Evolutionary conservation across 768 basidiomycete species (phyloP), one percentile per base, ranked within the genome.

Genomic region (Collybia sp.): DNA sequence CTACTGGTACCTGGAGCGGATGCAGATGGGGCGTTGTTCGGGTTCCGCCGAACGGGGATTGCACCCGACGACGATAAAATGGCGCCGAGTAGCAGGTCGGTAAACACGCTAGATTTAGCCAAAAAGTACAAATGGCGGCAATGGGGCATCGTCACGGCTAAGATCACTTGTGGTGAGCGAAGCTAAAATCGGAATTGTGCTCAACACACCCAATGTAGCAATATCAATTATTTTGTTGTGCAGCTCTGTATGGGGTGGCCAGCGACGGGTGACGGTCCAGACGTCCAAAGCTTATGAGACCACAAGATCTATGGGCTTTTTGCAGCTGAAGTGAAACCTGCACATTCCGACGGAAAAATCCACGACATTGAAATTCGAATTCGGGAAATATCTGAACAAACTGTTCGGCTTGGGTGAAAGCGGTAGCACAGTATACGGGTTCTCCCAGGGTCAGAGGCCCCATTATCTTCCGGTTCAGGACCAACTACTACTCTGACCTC

Each of bases 101-200:
- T 66, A 64, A 88, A 89, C 55, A 88, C 66, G 0, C 69, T 75
- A 19, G 82, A 77, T 57, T 87, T 89, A n/a, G 83, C 82, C 83
- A 86, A 79, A 59, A 73, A 79, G 44, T 77, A 80, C 30, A 88
- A 60, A 35, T 67, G 71, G 19, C 81, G 73, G 31, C 72, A 68
- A 53, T 83, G 65, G 3, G 84, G 82, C 41, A 87, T 74, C 13
- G 75, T 83, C 34, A 67, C 75, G 44, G 76, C 79, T 71, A 54
- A 5, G 12, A 33, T 11, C 43, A 6, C 20, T 32, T 47, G 11
- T 49, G 11, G n/a, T 15, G 20, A 45, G 25, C 42, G 18, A 34
- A 36, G 36, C 25, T 9, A 13, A 33, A 6, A 42, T 17, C 6
- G 44, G 17, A 39, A 36, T 19, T 6, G 35, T 38, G 18, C 38